These are phyloP conservation scores for Agapanthus africanus DNA, from an alignment of 106 monocot species.

Conservation along the genomic window DNA sequence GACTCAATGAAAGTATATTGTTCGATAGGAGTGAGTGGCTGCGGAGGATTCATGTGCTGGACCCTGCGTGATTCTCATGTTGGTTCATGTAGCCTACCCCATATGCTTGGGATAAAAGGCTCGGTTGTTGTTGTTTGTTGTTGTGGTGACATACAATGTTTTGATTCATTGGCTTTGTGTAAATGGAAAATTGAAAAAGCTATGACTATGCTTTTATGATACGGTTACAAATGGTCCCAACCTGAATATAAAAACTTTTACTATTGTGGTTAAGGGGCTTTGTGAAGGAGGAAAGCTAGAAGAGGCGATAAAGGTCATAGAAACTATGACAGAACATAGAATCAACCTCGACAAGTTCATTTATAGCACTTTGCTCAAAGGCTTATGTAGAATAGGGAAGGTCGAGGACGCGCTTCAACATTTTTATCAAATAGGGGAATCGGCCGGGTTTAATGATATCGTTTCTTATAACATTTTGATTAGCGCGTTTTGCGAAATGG, in stretches of 20 bases:
- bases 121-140: no score
- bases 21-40: no score
- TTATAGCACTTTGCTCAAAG: no score
- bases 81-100: no score
- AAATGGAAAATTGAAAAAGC: constrained; percentile 19
- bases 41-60: no score
- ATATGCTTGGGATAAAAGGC: no score
- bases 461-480: constrained; percentile 29
- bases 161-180: constrained; percentile 28
- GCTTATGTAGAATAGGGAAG: constrained; percentile 14
- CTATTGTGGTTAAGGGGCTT: constrained; percentile 14
- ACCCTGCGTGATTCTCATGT: no score
- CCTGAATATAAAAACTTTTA: constrained; percentile 13
- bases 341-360: constrained; percentile 6
- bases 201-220: constrained; percentile 1
- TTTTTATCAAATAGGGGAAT: constrained; percentile 8
- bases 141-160: constrained; percentile 24
- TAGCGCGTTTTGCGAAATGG: constrained; percentile 18
- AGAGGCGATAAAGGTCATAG: constrained; percentile 11
- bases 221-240: constrained; percentile 14
- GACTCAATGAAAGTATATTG: no score
- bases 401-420: constrained; percentile 13
- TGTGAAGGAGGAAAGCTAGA: constrained; percentile 21
- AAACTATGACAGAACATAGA: constrained; percentile 12
- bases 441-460: constrained; percentile 15